Evolutionary conservation across 2,329 filamentous ascomycete species (phyloP).

Genomic region (Lasiodiplodia citricola): DNA sequence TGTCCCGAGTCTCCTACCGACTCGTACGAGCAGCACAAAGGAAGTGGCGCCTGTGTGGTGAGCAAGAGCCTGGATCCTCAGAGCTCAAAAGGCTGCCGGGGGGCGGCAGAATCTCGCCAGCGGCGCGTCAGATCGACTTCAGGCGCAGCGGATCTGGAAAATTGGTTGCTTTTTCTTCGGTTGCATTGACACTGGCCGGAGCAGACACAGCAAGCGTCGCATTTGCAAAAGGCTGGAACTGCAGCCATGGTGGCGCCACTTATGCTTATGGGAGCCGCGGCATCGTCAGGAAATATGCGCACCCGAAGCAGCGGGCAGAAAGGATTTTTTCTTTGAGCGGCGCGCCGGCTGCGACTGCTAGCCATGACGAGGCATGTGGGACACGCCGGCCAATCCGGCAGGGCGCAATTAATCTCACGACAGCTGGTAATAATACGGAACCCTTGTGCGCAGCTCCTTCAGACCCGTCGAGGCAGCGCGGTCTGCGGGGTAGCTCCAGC

Average conservation of each 20-base stretch:
- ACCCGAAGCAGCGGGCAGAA: slow-evolving; percentile 1
- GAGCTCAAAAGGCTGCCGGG: neutral
- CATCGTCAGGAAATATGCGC: slow-evolving; percentile 2
- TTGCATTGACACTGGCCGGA: slow-evolving; percentile 1
- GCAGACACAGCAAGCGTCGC: slow-evolving; percentile 17
- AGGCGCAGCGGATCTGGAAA: slow-evolving; percentile 7
- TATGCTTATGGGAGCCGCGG: slow-evolving; percentile 20
- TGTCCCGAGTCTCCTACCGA: slow-evolving; percentile 3
- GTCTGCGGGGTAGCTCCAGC: slow-evolving; percentile 9
- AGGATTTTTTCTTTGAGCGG: slow-evolving; percentile 3
- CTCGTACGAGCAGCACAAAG: neutral
- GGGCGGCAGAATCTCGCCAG: neutral
- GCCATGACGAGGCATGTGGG: neutral
- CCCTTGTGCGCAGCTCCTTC: slow-evolving; percentile 10
- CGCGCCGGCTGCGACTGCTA: slow-evolving; percentile 1
- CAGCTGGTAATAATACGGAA: slow-evolving; percentile 23
- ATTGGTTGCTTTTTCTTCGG: slow-evolving; percentile 8
- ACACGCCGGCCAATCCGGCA: slow-evolving; percentile 14
- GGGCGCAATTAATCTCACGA: slow-evolving; percentile 22
- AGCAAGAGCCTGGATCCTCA: neutral
- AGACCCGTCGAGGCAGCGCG: slow-evolving; percentile 1
- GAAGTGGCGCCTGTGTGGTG: slow-evolving; percentile 8
- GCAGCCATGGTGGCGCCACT: slow-evolving; percentile 20
- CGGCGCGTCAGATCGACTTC: slow-evolving; percentile 2
- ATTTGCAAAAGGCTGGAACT: slow-evolving; percentile 12